Evolutionary conservation across 495 filamentous ascomycete species (phyloP).

Genomic region (Penicillium bovifimosum): DNA sequence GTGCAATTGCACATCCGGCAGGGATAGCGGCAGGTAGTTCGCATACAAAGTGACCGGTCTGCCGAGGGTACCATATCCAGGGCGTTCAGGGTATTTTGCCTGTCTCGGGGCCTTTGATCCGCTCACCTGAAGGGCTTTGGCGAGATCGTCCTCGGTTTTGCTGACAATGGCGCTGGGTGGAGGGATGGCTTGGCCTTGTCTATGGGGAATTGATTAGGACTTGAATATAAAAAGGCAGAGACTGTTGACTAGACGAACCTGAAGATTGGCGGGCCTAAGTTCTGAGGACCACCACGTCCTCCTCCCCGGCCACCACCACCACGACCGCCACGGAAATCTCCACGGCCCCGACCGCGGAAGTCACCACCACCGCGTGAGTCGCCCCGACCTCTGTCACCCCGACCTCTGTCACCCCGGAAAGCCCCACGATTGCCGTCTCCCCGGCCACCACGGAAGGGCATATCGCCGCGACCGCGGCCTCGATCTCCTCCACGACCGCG

Average conservation of each 20-base stretch:
- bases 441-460: background rate
- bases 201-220: constrained; percentile 5
- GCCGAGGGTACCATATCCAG: constrained; percentile 56
- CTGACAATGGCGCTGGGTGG: constrained; percentile 21
- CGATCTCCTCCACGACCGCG: background rate
- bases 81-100: constrained; percentile 39
- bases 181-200: constrained; percentile 17
- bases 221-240: background rate
- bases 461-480: background rate
- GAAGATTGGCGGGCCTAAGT: constrained; percentile 2
- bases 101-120: constrained; percentile 8
- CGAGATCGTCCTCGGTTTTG: constrained; percentile 27
- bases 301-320: background rate
- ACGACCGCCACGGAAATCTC: background rate
- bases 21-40: constrained; percentile 56
- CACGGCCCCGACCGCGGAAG: constrained; percentile 9
- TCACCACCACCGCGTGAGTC: background rate
- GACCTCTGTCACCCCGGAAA: background rate
- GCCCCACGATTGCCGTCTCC: background rate
- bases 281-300: background rate
- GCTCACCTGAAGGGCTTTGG: constrained; percentile 22
- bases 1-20: constrained; percentile 30
- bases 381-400: background rate
- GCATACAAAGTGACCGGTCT: constrained; percentile 49
- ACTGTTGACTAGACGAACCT: background rate